These are phyloP conservation scores for Yamadazyma tumulicola DNA, from an alignment of 805 yeast genomes.

Conservation along the genomic window DNA sequence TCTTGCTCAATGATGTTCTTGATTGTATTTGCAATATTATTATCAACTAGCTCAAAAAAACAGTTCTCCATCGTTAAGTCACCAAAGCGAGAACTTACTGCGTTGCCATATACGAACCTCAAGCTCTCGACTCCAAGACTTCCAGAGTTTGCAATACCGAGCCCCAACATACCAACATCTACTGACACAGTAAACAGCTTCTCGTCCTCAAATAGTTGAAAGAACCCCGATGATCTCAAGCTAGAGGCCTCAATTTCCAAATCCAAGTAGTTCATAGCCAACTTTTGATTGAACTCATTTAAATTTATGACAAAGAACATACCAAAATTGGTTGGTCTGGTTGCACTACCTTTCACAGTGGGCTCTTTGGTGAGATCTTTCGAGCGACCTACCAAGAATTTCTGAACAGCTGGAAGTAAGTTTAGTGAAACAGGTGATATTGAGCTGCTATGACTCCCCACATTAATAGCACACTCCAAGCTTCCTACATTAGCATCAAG, in stretches of 20 bases:
- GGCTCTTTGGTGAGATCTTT: neutral
- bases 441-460: constrained; percentile 8
- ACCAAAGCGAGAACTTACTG: neutral
- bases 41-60: constrained; percentile 4
- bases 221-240: constrained; percentile 4
- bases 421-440: constrained; percentile 7
- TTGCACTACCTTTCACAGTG: neutral
- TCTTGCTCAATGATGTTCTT: constrained; percentile 5
- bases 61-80: constrained; percentile 8
- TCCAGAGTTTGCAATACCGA: neutral
- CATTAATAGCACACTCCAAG: constrained; percentile 9
- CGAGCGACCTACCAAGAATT: too few relatives aligned
- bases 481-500: constrained; percentile 12
- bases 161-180: constrained; percentile 3
- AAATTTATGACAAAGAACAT: constrained; percentile 8
- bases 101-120: constrained; percentile 7
- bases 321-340: constrained; percentile 5
- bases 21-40: constrained; percentile 1
- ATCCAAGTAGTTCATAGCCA: constrained; percentile 1
- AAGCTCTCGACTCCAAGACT: constrained; percentile 6
- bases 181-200: constrained; percentile 2
- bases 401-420: constrained; percentile 1
- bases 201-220: constrained; percentile 3
- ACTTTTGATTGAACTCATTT: constrained; percentile 7
- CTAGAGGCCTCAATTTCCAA: constrained; percentile 4